Base-by-base conservation (phyloP, 2,329 filamentous ascomycete genomes). In the Exophiala lecanii-corni region DNA sequence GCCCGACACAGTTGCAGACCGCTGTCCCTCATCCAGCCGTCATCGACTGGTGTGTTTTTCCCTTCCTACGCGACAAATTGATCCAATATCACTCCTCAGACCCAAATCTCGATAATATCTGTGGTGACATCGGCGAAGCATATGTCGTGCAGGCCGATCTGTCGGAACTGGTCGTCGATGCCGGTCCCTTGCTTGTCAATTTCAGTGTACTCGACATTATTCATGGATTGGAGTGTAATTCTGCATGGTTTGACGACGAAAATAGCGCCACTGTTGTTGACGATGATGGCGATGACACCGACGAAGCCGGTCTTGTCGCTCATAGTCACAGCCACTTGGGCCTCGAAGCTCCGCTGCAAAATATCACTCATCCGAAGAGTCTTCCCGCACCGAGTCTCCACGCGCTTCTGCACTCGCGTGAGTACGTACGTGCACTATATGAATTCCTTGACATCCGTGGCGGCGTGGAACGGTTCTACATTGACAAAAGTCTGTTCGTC, bases 61-160 rank as follows among this genome's bases (percentile, higher is more conserved):
- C 47, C 17, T 50, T 46, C 15, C 28, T 50, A 15, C 19, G 47
- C 17, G 43, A 50, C 39, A 45, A 45, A 23, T 20, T 50, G 12
- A 50, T 50, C 25, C 43, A 43, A 18, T 46, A 47, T 30, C 43
- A 50, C 26, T 50, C 43, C 6, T n/a, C 41, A 3, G 43, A 50
- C 25, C 43, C 47, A 5, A 30, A 28, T 3, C 36, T 50, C 21
- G 47, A 50, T 39, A 36, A 47, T 4, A 46, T 50, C 17, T 46
- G 43, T 30, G 43, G 47, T 21, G 39, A 50, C 7, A 47, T 50
- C 20, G 47, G 47, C 1, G 16, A 36, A 12, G 39, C 47, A 10
- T 50, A 50, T 18, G 47, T 50, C n/a, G 43, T 50, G n/a, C 47
- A 46, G 26, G 47, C 47, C 4, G 47, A 50, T 28, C 39, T 50